Conservation (phyloP, 306 rosid genomes). For the Inga oerstediana region DNA sequence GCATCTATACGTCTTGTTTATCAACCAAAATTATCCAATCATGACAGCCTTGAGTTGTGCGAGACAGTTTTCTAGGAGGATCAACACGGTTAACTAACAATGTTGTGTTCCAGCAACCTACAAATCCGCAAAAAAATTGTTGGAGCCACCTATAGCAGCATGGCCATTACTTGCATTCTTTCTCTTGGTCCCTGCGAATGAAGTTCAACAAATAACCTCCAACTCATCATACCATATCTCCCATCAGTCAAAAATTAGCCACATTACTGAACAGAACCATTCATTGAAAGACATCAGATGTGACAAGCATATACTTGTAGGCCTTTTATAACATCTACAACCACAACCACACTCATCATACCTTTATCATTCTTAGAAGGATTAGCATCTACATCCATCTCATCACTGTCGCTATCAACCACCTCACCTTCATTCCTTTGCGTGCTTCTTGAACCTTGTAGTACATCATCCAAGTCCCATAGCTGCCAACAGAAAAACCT, state of each 20-base stretch:
- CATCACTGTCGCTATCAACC: constrained; percentile 51
- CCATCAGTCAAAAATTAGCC: not conserved
- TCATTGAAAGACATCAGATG: not conserved
- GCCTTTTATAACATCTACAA: constrained; percentile 10
- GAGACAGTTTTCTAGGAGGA: not conserved
- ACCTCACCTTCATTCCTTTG: constrained; percentile 35
- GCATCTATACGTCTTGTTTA: not conserved
- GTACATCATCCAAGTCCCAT: constrained; percentile 75
- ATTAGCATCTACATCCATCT: constrained; percentile 61
- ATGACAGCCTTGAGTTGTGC: not conserved
- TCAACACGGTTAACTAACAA: not conserved
- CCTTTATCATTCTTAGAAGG: constrained; percentile 50
- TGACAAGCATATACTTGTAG: not conserved
- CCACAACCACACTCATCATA: constrained; percentile 14
- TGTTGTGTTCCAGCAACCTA: constrained; percentile 26
- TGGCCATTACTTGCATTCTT: constrained; percentile 47
- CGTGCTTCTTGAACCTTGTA: constrained; percentile 51
- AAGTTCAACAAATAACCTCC: constrained; percentile 3
- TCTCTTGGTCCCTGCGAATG: constrained; percentile 51
- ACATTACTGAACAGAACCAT: not conserved
- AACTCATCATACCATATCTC: not conserved
- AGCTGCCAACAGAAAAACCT: constrained; percentile 43
- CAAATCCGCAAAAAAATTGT: constrained; percentile 63
- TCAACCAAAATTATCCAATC: not conserved
- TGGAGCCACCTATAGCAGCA: constrained; percentile 6